phyloP scores from a whole-genome alignment of 345 rosid species.

The Sapria himalayana region DNA sequence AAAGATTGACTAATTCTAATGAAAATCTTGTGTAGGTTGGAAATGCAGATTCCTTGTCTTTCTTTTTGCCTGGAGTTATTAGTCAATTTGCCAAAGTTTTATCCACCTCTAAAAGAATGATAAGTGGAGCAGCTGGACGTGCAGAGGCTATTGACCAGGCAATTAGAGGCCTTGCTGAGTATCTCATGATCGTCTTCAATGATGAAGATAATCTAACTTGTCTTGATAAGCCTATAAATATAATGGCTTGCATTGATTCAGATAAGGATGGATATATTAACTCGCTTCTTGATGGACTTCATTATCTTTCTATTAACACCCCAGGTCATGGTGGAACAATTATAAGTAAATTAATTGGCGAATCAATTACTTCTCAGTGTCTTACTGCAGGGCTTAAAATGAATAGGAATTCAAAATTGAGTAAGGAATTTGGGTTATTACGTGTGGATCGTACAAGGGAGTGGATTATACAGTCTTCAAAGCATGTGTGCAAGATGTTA shows the following conservation, averaged over 20 bases:
- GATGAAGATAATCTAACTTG: conserved; percentile 42
- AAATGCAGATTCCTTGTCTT: conserved; percentile 71
- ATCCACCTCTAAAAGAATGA: conserved; percentile 50
- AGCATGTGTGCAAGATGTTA: conserved; percentile 47
- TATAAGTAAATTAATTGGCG: conserved; percentile 15
- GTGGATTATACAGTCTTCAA: conserved; percentile 56
- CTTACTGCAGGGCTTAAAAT: conserved; percentile 11
- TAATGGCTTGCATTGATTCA: conserved; percentile 10
- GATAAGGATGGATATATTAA: conserved; percentile 20
- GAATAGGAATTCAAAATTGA: conserved; percentile 10
- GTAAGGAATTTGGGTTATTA: conserved; percentile 26
- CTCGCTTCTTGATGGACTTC: conserved; percentile 44
- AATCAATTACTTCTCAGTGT: conserved; percentile 10
- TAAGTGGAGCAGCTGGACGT: conserved; percentile 89
- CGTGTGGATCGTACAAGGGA: conserved; percentile 56
- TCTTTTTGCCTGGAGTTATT: conserved; percentile 86
- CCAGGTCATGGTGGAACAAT: conserved; percentile 15
- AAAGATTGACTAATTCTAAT: conserved; percentile 6
- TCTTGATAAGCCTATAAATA: conserved; percentile 14
- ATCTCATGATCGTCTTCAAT: conserved; percentile 63
- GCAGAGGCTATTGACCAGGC: conserved; percentile 68
- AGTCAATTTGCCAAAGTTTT: conserved; percentile 73
- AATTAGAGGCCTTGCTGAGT: conserved; percentile 71
- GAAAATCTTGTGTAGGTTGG: conserved; percentile 38
- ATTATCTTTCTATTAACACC: conserved; percentile 28